Base-by-base conservation (phyloP, 768 basidiomycete species). In the Termitomyces titanicus region DNA sequence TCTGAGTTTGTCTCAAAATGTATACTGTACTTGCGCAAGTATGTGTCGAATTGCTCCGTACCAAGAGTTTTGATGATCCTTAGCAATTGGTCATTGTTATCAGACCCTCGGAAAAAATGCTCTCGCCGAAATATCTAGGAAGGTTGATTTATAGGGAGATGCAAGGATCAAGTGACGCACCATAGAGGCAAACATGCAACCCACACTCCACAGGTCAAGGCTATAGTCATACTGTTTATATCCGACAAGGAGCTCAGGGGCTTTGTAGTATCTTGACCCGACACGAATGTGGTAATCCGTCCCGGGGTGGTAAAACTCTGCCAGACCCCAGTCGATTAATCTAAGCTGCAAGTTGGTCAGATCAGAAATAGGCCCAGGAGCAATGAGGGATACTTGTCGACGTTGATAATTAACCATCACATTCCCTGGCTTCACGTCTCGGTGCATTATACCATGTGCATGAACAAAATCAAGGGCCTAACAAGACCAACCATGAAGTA, bases 161-260 rank as follows among this genome's bases (percentile, higher is more conserved):
- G 22, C 29, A 35, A 24, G 44, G 44, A 29, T 48, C 10, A 40
- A 33, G 39, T n/a, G 11, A 31, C 80, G 58, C 51, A 86, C 86
- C 85, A 88, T 88, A 31, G 82, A 79, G 3, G 85, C 87, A 55
- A 86, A 80, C 81, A 87, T 88, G 68, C 86, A 88, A 17, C 86
- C 86, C 53, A 86, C 70, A 68, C 81, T 83, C 86, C 86, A 89
- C 70, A 89, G 78, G 60, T 88, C 86, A 37, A 88, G 73, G 61
- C 80, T 82, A 63, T 87, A 87, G 68, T 88, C 85, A 64, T 88
- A 88, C 55, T 78, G 77, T 61, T 85, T 86, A 73, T 82, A 86
- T 59, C 85, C 84, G 55, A 88, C 85, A 43, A 88, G 72, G 38
- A 88, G 67, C 64, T 89, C 86, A 5, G 86, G 87, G 7, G 84